Percentiles rank a stretch among this genome's conserved stretches.
These are phyloP conservation scores for Epichloe gansuensis DNA, from an alignment of 2,329 filamentous ascomycete genomes.

Conservation along the genomic window DNA sequence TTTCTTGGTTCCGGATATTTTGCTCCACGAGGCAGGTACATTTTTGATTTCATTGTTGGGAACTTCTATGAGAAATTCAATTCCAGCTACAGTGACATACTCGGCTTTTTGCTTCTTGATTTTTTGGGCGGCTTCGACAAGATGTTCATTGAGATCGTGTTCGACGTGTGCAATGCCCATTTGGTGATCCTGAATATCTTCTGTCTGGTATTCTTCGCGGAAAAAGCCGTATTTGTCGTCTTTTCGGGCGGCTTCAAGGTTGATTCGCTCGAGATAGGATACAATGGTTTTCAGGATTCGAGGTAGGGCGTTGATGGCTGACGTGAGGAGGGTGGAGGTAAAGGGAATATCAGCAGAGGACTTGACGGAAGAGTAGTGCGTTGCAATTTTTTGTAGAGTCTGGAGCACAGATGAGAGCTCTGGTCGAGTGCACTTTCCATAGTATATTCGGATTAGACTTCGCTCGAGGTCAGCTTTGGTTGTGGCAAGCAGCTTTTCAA, in stretches of 20 bases:
- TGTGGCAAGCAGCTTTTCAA: constrained; percentile 57
- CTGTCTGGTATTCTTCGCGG: constrained; percentile 72
- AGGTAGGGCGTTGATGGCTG: constrained; percentile 64
- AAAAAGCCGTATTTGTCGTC: constrained; percentile 96
- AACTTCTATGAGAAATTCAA: constrained; percentile 91
- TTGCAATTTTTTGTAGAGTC: constrained; percentile 67
- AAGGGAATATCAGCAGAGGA: constrained; percentile 58
- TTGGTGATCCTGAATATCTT: constrained; percentile 80
- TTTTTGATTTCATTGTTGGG: constrained; percentile 69
- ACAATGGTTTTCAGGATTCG: constrained; percentile 61
- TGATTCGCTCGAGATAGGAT: constrained; percentile 71
- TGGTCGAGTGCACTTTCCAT: constrained; percentile 83
- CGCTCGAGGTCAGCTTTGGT: constrained; percentile 79
- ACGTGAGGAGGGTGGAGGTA: constrained; percentile 51
- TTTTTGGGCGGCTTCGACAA: constrained; percentile 54
- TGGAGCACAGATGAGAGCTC: constrained; percentile 80
- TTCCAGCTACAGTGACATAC: constrained; percentile 76
- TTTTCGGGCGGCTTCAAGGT: constrained; percentile 64
- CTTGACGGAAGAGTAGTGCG: constrained; percentile 59
- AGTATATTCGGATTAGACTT: constrained; percentile 89
- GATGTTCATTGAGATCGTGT: constrained; percentile 72
- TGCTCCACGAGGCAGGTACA: constrained; percentile 87
- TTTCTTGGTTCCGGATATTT: constrained; percentile 90
- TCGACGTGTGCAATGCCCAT: constrained; percentile 85
- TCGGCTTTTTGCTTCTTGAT: constrained; percentile 58